These are phyloP conservation scores for Diaporthe sp. DNA, from an alignment of 2,329 filamentous ascomycete species.

Conservation along the genomic window DNA sequence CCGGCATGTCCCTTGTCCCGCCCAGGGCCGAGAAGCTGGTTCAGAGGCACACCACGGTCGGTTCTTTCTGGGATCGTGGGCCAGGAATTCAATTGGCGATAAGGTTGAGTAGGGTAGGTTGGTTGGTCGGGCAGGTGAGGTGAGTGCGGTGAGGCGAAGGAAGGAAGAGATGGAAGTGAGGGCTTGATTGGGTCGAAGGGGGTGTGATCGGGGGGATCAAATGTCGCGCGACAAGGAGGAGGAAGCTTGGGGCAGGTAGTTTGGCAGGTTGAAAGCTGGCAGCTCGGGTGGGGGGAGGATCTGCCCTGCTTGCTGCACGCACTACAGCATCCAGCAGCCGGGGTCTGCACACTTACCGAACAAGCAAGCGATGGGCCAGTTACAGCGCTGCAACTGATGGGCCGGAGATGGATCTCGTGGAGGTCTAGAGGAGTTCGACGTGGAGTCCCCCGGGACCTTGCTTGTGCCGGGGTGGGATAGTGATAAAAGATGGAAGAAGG, in stretches of 20 bases:
- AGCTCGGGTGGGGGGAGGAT: slow-evolving; percentile 23
- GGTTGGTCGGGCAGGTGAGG: neutral
- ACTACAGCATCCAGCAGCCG: slow-evolving; percentile 7
- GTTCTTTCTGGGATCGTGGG: neutral
- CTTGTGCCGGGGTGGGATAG: neutral
- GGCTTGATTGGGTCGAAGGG: slow-evolving; percentile 25
- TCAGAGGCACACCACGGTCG: neutral
- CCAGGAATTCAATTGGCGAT: slow-evolving; percentile 12
- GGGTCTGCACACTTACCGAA: slow-evolving; percentile 21
- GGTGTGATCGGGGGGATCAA: neutral
- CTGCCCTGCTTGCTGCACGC: slow-evolving; percentile 29
- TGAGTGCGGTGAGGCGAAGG: neutral
- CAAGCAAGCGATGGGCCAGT: slow-evolving; percentile 17
- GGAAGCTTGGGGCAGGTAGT: slow-evolving; percentile 8
- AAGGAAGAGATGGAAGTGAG: slow-evolving; percentile 5
- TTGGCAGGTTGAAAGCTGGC: slow-evolving; percentile 1
- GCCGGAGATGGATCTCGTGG: slow-evolving; percentile 11
- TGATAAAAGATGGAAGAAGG: neutral
- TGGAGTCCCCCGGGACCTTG: slow-evolving; percentile 7
- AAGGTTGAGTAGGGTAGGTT: slow-evolving; percentile 5
- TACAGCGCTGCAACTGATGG: slow-evolving; percentile 11
- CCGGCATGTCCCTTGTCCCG: slow-evolving; percentile 35
- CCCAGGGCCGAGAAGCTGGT: slow-evolving; percentile 15
- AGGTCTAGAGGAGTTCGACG: slow-evolving; percentile 11
- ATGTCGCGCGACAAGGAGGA: slow-evolving; percentile 20